Base-by-base conservation (phyloP, 2,329 filamentous ascomycete genomes). In the Fusarium kyushuense region DNA sequence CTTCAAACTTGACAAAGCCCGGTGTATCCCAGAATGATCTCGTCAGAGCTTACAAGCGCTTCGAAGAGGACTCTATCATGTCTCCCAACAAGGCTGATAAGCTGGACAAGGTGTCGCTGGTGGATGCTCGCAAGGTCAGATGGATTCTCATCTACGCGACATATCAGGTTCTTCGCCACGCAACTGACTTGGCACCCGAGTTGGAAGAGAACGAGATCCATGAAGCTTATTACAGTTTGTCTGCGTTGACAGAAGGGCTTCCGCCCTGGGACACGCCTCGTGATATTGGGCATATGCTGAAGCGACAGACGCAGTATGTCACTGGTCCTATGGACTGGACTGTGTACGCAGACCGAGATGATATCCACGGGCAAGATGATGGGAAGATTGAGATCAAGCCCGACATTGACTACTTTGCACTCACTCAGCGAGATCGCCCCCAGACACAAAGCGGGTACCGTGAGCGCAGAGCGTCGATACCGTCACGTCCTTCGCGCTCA, bases 91-190 rank as follows among this genome's bases (percentile, higher is more conserved):
- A 85, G 63, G 79, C 81, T 1, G 86, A 90, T 59, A 87, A 86
- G 58, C 62, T 76, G 8, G 86, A 88, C 35, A 89, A 87, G 72
- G 73, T 81, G 4, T 78, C 78, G 0, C 79, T 88, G 13, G 81
- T 84, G 11, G 92, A 95, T 66, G 91, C 88, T 2, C 87, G 92
- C 40, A 94, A 93, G 76, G 86, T 94, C 17, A 85, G 92, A 38
- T 96, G 92, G 92, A 86, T 94, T 30, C 75, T 94, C 35, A 84
- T 95, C 9, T 95, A 95, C 72, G 85, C 88, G 19, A 84, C 88
- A 5, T 85, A 93, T 58, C 92, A 96, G 75, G 89, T 89, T n/a
- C 83, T 96, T 2, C 84, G 86, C 12, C 87, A 87, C 54, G 88
- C 89, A 36, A 90, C 87, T 1, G 80, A 85, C 33, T 81, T 86